These are phyloP conservation scores for Phialophora expanda DNA, from an alignment of 2,329 filamentous ascomycete genomes.

Conservation along the genomic window DNA sequence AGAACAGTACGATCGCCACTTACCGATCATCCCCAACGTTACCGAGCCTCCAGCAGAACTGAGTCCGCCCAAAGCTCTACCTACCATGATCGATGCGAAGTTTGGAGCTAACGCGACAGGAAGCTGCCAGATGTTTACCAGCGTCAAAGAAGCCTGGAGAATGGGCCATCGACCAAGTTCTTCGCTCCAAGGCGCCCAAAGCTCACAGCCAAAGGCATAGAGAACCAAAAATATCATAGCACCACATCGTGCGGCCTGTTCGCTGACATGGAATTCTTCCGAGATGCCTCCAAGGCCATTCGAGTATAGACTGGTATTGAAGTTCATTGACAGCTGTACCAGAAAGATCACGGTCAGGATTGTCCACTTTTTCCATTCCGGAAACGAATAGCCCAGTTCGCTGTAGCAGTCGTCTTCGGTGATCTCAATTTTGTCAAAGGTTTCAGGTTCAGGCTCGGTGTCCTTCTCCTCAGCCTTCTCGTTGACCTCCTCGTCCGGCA, in stretches of 20 bases:
- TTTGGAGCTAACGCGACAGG: conserved; percentile 75
- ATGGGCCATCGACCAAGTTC: conserved; percentile 79
- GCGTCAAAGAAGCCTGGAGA: conserved; percentile 71
- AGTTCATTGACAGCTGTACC: conserved; percentile 78
- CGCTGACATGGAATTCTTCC: conserved; percentile 69
- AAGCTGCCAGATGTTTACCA: conserved; percentile 79
- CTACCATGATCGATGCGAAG: conserved; percentile 71
- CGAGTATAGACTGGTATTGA: conserved; percentile 76
- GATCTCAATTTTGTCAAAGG: conserved; percentile 47
- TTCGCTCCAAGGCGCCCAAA: conserved; percentile 88
- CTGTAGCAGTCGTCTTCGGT: conserved; percentile 67
- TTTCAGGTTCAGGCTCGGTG: conserved; percentile 27
- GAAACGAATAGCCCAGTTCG: conserved; percentile 65
- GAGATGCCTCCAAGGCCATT: conserved; percentile 70
- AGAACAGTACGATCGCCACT: background rate
- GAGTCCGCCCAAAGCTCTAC: conserved; percentile 71
- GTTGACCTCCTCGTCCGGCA: conserved; percentile 8
- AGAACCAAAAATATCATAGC: conserved; percentile 78
- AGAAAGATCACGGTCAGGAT: conserved; percentile 75
- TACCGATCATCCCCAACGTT: conserved; percentile 70
- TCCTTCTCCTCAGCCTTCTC: conserved; percentile 13
- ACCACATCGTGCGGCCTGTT: conserved; percentile 72
- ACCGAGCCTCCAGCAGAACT: conserved; percentile 75
- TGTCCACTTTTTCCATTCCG: conserved; percentile 70
- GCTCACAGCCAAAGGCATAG: conserved; percentile 84